Percentiles rank a stretch among this genome's conserved stretches.
phyloP scores from a whole-genome alignment of 2,329 filamentous ascomycete genomes.

The Cladosporium sp. region DNA sequence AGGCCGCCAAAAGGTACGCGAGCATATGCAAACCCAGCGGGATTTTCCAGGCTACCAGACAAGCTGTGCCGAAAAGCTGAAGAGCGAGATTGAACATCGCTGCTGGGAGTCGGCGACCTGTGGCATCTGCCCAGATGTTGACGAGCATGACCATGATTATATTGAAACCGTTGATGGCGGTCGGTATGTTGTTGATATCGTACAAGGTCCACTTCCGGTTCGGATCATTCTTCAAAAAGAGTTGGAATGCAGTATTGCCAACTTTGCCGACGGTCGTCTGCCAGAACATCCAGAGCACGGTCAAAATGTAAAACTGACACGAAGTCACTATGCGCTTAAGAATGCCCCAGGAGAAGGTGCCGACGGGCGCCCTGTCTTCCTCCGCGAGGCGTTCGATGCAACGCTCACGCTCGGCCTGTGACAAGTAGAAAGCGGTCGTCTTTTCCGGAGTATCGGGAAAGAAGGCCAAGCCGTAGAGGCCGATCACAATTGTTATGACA shows the following conservation, averaged over 20 bases:
- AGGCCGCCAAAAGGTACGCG: slow-evolving; percentile 42
- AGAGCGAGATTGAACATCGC: slow-evolving; percentile 36
- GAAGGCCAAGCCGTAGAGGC: slow-evolving; percentile 52
- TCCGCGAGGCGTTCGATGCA: slow-evolving; percentile 1
- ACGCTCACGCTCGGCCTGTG: slow-evolving; percentile 5
- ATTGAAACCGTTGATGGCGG: slow-evolving; percentile 31
- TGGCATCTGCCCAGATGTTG: slow-evolving; percentile 34
- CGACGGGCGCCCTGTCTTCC: slow-evolving; percentile 3
- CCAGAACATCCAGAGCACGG: slow-evolving; percentile 1
- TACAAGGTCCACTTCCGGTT: slow-evolving; percentile 46
- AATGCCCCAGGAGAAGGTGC: neutral
- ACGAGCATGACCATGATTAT: slow-evolving; percentile 11
- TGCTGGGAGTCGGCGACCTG: slow-evolving; percentile 38
- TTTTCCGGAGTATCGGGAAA: slow-evolving; percentile 56
- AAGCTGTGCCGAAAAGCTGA: slow-evolving; percentile 7
- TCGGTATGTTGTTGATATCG: slow-evolving; percentile 60
- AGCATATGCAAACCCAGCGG: slow-evolving; percentile 36
- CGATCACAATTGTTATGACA: slow-evolving; percentile 51
- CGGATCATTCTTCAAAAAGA: slow-evolving; percentile 55
- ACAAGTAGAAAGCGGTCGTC: slow-evolving; percentile 50
- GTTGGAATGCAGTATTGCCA: slow-evolving; percentile 45
- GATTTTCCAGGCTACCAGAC: slow-evolving; percentile 9
- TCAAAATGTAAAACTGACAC: slow-evolving; percentile 5
- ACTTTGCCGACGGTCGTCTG: neutral
- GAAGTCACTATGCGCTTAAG: slow-evolving; percentile 5